phyloP scores from a whole-genome alignment of 148 eudicot genomes.

The Spergularia marina region DNA sequence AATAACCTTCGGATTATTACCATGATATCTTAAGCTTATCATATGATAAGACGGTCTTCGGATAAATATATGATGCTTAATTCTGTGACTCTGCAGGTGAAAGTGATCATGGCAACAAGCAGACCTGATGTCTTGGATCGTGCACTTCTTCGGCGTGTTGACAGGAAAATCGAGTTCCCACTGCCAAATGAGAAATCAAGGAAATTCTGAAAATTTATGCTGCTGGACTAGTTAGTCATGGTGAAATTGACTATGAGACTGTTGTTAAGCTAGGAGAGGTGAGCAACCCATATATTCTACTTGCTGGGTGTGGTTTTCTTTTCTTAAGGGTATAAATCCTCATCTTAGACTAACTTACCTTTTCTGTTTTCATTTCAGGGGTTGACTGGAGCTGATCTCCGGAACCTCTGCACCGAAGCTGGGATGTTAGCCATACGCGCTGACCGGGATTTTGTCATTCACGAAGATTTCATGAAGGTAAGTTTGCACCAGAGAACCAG shows the following conservation, averaged over 20 bases:
- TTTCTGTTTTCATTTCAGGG: constrained; percentile 41
- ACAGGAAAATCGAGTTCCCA: constrained; percentile 95
- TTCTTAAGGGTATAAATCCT: no score
- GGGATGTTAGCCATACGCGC: constrained; percentile 96
- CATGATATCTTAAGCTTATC: no score
- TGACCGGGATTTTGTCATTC: constrained; percentile 93
- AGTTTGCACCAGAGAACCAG: neutral
- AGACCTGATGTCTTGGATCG: constrained; percentile 98
- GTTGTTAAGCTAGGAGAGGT: constrained; percentile 96
- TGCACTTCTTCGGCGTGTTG: constrained; percentile 96
- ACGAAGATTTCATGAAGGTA: constrained; percentile 98
- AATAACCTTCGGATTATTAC: no score
- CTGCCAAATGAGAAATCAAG: constrained; percentile 99
- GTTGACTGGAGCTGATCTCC: constrained; percentile 91
- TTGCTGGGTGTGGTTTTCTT: no score
- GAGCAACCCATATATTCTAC: neutral
- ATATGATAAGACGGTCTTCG: no score
- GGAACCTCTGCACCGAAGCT: constrained; percentile 93
- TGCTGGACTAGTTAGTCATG: constrained; percentile 95
- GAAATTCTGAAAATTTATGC: constrained; percentile 90
- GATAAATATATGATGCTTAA: no score
- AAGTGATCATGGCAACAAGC: constrained; percentile 98
- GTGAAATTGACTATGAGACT: constrained; percentile 98
- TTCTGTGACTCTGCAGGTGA: constrained; percentile 39
- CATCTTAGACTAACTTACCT: no score